These are phyloP conservation scores for Puccinia triticina DNA, from an alignment of 1,284 basidiomycete genomes.

Conservation along the genomic window DNA sequence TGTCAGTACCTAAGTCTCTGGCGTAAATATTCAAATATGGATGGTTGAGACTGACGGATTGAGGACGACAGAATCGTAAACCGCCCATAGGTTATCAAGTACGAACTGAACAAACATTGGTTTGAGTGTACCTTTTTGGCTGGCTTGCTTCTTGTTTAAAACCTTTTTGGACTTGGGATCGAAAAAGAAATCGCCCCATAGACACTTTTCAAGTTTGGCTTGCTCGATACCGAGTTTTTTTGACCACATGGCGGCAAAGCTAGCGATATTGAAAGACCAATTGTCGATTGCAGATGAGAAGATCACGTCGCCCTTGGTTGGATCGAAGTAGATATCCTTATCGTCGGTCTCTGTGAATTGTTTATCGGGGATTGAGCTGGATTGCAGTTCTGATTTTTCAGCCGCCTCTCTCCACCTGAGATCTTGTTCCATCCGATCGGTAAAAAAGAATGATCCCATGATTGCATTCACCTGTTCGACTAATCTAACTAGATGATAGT, in stretches of 20 bases:
- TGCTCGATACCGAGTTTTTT: slow-evolving; percentile 90
- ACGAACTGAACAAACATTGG: slow-evolving; percentile 99
- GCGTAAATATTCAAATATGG: neutral
- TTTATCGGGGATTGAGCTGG: slow-evolving; percentile 63
- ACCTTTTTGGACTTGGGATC: slow-evolving; percentile 95
- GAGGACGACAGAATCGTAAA: slow-evolving; percentile 83
- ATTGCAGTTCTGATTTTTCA: slow-evolving; percentile 71
- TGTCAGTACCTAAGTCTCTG: neutral
- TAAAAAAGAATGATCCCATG: slow-evolving; percentile 93
- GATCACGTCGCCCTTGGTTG: slow-evolving; percentile 91
- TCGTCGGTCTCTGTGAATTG: slow-evolving; percentile 89
- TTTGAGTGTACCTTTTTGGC: slow-evolving; percentile 71
- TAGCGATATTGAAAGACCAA: slow-evolving; percentile 94
- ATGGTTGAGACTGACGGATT: slow-evolving; percentile 72
- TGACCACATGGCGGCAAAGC: slow-evolving; percentile 91
- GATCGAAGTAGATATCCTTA: slow-evolving; percentile 96
- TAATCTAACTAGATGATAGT: slow-evolving; percentile 87
- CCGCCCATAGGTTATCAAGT: slow-evolving; percentile 94
- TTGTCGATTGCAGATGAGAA: slow-evolving; percentile 96
- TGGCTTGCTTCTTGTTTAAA: slow-evolving; percentile 81
- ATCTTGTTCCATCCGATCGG: slow-evolving; percentile 97
- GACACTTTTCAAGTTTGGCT: slow-evolving; percentile 76
- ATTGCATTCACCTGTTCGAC: slow-evolving; percentile 98
- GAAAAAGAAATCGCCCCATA: slow-evolving; percentile 98
- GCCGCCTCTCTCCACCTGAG: slow-evolving; percentile 88